Evolutionary conservation across 1,139 yeast genomes (phyloP).

Genomic region (Diutina scorzettiae): DNA sequence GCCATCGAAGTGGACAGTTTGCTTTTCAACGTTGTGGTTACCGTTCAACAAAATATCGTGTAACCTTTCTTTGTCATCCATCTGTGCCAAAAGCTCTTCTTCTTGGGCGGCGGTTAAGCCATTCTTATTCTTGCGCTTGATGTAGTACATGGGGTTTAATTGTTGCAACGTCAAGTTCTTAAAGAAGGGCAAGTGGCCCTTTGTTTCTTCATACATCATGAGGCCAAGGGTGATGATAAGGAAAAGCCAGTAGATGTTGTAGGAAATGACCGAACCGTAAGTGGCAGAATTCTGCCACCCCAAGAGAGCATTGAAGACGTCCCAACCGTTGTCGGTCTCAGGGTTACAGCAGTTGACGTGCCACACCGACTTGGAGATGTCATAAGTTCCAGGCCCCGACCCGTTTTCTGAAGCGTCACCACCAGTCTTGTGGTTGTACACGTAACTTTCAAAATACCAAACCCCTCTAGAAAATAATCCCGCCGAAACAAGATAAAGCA

Average conservation of each 20-base stretch:
- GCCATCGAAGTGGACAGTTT: too few species aligned
- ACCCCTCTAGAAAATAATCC: slow-evolving; percentile 85
- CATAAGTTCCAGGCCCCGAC: slow-evolving; percentile 86
- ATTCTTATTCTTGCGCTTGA: slow-evolving; percentile 53
- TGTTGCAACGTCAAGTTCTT: slow-evolving; percentile 40
- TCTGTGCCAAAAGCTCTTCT: slow-evolving; percentile 38
- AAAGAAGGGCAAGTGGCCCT: slow-evolving; percentile 48
- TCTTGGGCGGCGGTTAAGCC: slow-evolving; percentile 44
- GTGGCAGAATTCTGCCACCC: slow-evolving; percentile 95
- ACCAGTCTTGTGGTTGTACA: slow-evolving; percentile 54
- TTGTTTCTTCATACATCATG: slow-evolving; percentile 63
- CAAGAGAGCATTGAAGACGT: slow-evolving; percentile 72
- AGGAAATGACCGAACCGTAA: slow-evolving; percentile 73
- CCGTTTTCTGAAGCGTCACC: slow-evolving; percentile 87
- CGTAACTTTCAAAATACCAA: slow-evolving; percentile 70
- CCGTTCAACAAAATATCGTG: neutral
- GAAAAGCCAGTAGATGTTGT: slow-evolving; percentile 72
- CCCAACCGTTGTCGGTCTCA: slow-evolving; percentile 83
- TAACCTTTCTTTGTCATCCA: slow-evolving; percentile 13
- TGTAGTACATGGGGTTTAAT: slow-evolving; percentile 61
- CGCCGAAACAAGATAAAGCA: slow-evolving; percentile 75
- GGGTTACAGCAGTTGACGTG: slow-evolving; percentile 95
- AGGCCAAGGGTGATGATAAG: slow-evolving; percentile 42
- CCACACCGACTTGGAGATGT: slow-evolving; percentile 68
- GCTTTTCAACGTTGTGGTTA: too few species aligned